phyloP scores from a whole-genome alignment of 495 filamentous ascomycete species.

The Xylaria bambusicola region DNA sequence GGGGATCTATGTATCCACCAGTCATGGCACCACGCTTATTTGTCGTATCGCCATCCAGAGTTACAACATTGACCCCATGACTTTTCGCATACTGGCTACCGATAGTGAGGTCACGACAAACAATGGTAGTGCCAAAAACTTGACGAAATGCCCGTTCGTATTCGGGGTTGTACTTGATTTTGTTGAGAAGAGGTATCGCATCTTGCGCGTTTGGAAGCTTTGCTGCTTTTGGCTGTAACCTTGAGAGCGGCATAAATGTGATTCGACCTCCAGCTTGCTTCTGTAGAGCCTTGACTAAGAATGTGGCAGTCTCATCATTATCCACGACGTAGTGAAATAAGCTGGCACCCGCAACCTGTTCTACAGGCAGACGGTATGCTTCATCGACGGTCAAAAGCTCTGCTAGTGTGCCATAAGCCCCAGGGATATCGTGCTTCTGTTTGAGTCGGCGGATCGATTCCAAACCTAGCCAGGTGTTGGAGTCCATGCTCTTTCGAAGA shows the following conservation, averaged over 20 bases:
- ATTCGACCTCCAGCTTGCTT: slow-evolving; percentile 81
- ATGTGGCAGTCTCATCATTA: slow-evolving; percentile 82
- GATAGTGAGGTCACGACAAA: slow-evolving; percentile 85
- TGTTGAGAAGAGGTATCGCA: slow-evolving; percentile 81
- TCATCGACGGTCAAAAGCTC: slow-evolving; percentile 85
- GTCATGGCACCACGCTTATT: slow-evolving; percentile 94
- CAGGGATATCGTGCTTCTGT: slow-evolving; percentile 71
- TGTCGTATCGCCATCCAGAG: slow-evolving; percentile 86
- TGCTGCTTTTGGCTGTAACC: slow-evolving; percentile 63
- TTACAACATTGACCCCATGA: slow-evolving; percentile 89
- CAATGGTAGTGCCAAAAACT: slow-evolving; percentile 92
- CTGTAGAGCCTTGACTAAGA: slow-evolving; percentile 75
- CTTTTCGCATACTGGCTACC: slow-evolving; percentile 87
- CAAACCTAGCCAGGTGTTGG: slow-evolving; percentile 79
- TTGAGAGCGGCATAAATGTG: slow-evolving; percentile 92
- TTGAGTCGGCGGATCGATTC: slow-evolving; percentile 80
- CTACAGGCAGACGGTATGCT: slow-evolving; percentile 84
- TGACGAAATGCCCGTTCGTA: slow-evolving; percentile 88
- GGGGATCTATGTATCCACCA: slow-evolving; percentile 86
- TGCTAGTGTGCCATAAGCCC: slow-evolving; percentile 90
- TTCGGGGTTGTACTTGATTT: slow-evolving; percentile 73
- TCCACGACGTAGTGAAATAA: slow-evolving; percentile 98
- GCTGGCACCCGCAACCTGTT: slow-evolving; percentile 88
- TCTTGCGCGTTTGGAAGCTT: slow-evolving; percentile 86
- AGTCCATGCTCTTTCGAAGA: slow-evolving; percentile 85